Evolutionary conservation across 1,284 basidiomycete species (phyloP), one percentile per base, ranked within the genome.

Genomic region (Ceratobasidium sp.): DNA sequence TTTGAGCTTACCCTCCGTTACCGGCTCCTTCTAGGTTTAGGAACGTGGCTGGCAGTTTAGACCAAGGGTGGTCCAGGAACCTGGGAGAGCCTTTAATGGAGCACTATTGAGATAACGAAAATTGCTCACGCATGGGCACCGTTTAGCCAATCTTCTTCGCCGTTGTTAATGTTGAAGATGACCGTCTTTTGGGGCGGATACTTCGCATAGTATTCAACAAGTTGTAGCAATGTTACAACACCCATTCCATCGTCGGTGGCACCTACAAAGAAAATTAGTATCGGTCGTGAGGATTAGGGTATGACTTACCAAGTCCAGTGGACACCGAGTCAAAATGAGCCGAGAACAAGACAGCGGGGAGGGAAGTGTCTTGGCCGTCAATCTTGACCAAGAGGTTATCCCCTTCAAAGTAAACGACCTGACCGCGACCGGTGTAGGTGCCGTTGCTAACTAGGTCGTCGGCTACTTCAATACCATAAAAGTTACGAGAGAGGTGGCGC

Each of bases 111-210:
- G n/a, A 17, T 17, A 42, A 56, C n/a, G 13, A 35, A 20, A 27
- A 10, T n/a, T n/a, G 79, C 85, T 74, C 78, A 90, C 82, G 82
- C 81, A 75, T 86, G 84, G 13, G 89, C 88, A 22, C 91, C 91
- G 72, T 88, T 82, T 72, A 92, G 76, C 38, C 86, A 84, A 75
- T 91, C 86, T 74, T 93, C 91, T 76, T 93, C 91, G 1, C 87
- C 91, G 71, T 93, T 92, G 76, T 93, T 93, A 76, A 92, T 84
- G 74, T 92, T 90, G 79, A 92, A 90, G 2, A 93, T 77, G 3
- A 87, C 86, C 0, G 88, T 90, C 43, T 86, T 80, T 45, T 79
- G 79, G 1, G 85, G 85, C 17, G 82, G 82, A 53, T 85, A 79
- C 70, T 80, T 76, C 0, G 86, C 81, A 68, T 90, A 82, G 73